These are phyloP conservation scores for Claviceps sorghi DNA, from an alignment of 2,329 filamentous ascomycete species.

Conservation along the genomic window DNA sequence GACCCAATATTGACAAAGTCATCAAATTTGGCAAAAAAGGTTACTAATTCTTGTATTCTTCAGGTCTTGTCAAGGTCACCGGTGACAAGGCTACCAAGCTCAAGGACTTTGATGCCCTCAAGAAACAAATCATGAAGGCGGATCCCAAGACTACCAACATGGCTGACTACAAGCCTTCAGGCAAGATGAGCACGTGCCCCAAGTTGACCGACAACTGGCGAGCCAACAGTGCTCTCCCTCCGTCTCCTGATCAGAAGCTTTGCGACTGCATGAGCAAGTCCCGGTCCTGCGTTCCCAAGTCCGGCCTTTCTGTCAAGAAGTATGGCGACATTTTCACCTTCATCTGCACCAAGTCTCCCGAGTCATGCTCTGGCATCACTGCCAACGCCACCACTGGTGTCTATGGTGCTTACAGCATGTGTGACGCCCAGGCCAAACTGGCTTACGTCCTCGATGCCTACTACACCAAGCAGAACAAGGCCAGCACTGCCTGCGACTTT, in stretches of 20 bases:
- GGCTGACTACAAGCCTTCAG: slow-evolving; percentile 56
- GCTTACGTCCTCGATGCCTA: slow-evolving; percentile 61
- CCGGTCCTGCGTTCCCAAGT: slow-evolving; percentile 54
- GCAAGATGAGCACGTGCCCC: slow-evolving; percentile 61
- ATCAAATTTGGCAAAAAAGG: background rate
- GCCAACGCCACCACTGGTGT: slow-evolving; percentile 51
- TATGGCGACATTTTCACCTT: slow-evolving; percentile 57
- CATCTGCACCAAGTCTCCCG: slow-evolving; percentile 47
- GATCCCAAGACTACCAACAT: slow-evolving; percentile 52
- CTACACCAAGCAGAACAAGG: slow-evolving; percentile 43
- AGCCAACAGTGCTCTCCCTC: slow-evolving; percentile 53
- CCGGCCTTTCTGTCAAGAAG: slow-evolving; percentile 39
- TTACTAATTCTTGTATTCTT: slow-evolving; percentile 1
- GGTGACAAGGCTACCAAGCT: slow-evolving; percentile 49
- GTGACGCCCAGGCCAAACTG: slow-evolving; percentile 53
- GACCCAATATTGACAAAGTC: background rate
- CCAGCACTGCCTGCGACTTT: slow-evolving; percentile 53
- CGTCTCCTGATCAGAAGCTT: slow-evolving; percentile 60
- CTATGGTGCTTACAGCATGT: slow-evolving; percentile 71
- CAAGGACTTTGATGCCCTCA: slow-evolving; percentile 60
- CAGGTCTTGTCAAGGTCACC: slow-evolving; percentile 50
- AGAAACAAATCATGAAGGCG: slow-evolving; percentile 52
- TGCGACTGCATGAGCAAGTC: slow-evolving; percentile 76
- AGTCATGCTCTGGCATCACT: slow-evolving; percentile 52
- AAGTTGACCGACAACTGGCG: slow-evolving; percentile 49